These are phyloP conservation scores for Heritiera fomes DNA, from an alignment of 345 rosid species.

Conservation along the genomic window DNA sequence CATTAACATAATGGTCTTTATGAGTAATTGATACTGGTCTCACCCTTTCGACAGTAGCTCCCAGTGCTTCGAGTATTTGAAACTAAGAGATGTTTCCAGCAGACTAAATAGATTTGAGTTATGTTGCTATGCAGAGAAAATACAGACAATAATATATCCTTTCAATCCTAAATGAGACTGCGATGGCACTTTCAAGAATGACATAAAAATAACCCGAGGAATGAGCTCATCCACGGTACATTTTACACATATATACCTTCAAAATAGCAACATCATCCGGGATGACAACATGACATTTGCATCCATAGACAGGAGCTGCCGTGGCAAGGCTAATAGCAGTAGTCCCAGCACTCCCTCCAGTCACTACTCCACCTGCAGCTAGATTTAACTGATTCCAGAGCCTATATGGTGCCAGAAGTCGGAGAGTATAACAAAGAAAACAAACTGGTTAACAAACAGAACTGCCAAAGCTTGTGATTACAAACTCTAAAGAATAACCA, in stretches of 20 bases:
- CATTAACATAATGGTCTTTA: constrained; percentile 84
- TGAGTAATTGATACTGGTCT: constrained; percentile 94
- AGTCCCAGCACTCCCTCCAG: constrained; percentile 96
- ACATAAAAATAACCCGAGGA: neutral
- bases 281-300: constrained; percentile 94
- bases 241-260: constrained; percentile 51
- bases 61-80: constrained; percentile 90
- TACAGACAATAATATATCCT: neutral
- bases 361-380: constrained; percentile 68
- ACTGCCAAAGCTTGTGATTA: neutral
- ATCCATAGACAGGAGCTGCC: constrained; percentile 83
- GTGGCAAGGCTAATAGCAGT: constrained; percentile 97
- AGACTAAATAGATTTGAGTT: neutral
- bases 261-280: constrained; percentile 95
- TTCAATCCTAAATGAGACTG: neutral
- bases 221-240: neutral
- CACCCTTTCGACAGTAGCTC: constrained; percentile 93
- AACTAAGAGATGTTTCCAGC: constrained; percentile 49
- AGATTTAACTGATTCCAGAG: constrained; percentile 79
- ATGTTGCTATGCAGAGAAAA: neutral
- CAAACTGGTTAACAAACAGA: neutral
- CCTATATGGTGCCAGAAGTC: constrained; percentile 41
- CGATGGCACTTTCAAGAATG: neutral
- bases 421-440: neutral
- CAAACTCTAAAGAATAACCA: neutral